Base-by-base conservation (phyloP, 1,139 yeast genomes). In the Saccharomyces hybrid region DNA sequence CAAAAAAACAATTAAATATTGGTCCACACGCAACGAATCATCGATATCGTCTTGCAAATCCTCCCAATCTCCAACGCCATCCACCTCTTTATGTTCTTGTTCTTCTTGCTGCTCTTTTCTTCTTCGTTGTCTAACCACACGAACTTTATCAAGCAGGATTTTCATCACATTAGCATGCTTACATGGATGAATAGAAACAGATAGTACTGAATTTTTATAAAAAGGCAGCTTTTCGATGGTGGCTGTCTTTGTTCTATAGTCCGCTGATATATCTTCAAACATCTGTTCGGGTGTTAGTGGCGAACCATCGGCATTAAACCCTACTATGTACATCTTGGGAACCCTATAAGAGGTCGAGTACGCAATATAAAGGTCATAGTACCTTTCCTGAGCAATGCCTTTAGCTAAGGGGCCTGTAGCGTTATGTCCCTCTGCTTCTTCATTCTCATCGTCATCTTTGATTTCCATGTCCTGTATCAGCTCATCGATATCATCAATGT, bases 111-210 rank as follows among this genome's bases (percentile, higher is more conserved):
- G 59, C 56, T 64, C 61, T 51, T 61, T 62, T 54, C 72, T 67
- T 57, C 71, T 64, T 67, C 76, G 64, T 71, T 80, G 70, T 55
- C 73, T 73, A 4, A 78, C 78, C 5, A 70, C 65, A n/a, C 79
- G 76, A 4, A 87, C 84, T 53, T 83, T 76, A 51, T 83, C 86
- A 79, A 93, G 82, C 59, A 93, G 75, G 42, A 89, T 86, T 63
- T 83, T 84, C 99, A 93, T 93, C 23, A 93, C 99, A 47, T 87
- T 83, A 4, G 98, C 90, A 68, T 93, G 99, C 61, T 85, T 84
- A 69, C 99, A 93, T 1, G 99, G 99, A 68, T 93, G 99, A 53
- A 93, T 91, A 6, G 96, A 88, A 6, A 95, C 91, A 23, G 95
- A 79, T 0, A 95, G 87, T 9, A 63, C 58, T 38, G 93, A 81